phyloP scores from a whole-genome alignment of 2,329 filamentous ascomycete species.

The Cryphonectria radicalis region DNA sequence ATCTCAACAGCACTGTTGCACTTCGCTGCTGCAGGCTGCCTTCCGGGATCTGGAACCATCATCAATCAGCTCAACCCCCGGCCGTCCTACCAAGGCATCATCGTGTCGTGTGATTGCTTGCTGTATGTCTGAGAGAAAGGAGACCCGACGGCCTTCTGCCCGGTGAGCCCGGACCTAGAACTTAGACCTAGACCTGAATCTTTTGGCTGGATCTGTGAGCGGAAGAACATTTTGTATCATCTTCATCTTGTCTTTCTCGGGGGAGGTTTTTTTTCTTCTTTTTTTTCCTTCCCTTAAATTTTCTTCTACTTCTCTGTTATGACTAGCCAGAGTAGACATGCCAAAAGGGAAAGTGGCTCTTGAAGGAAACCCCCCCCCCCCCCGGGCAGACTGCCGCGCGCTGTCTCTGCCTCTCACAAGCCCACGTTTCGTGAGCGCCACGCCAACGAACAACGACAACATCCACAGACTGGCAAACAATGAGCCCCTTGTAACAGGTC shows the following conservation, averaged over 20 bases:
- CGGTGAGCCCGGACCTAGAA: not conserved
- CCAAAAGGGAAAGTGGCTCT: not conserved
- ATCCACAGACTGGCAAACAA: constrained; percentile 1
- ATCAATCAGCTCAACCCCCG: not conserved
- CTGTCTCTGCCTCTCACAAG: constrained; percentile 12
- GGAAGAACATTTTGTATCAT: not conserved
- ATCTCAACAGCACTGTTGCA: not conserved
- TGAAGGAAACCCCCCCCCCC: not conserved
- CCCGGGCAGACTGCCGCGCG: not conserved
- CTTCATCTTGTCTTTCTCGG: not conserved
- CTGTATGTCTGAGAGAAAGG: not conserved
- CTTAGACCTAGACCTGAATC: not conserved
- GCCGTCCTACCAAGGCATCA: constrained; percentile 5
- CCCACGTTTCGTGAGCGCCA: constrained; percentile 8
- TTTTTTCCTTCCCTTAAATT: not conserved
- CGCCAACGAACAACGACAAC: not conserved
- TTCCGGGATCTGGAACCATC: constrained; percentile 14
- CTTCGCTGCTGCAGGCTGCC: constrained; percentile 7
- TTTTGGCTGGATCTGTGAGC: not conserved
- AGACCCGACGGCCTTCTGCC: not conserved
- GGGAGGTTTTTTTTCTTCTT: not conserved
- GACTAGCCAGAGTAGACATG: not conserved
- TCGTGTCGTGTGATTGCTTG: not conserved
- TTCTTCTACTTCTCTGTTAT: no score
- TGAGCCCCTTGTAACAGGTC: constrained; percentile 13